A percentile compares a stretch with the other conserved stretches of the same genome.
Conservation (phyloP, 2,329 filamentous ascomycete genomes). For the Proliferodiscus dingleyae region DNA sequence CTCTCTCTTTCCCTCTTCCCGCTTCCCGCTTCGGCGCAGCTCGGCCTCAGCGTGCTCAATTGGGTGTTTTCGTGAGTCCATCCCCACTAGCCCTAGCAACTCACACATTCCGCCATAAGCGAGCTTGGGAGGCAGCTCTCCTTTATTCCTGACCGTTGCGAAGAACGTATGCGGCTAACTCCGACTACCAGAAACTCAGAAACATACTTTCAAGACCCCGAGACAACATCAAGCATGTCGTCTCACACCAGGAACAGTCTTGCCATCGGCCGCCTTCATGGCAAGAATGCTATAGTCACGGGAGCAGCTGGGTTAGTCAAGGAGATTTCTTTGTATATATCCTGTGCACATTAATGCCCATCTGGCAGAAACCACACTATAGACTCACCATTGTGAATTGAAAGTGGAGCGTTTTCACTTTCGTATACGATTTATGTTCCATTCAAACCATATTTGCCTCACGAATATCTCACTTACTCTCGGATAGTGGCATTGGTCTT, state of each 20-base stretch:
- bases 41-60: no score
- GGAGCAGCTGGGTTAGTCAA: conserved; percentile 61
- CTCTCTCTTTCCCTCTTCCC: conserved; percentile 2
- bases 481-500: conserved; percentile 62
- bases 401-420: no score
- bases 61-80: no score
- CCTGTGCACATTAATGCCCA: neutral
- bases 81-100: no score
- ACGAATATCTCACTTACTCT: neutral
- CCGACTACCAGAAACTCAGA: no score
- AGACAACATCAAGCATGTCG: conserved; percentile 13
- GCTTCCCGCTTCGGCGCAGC: no score
- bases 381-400: neutral
- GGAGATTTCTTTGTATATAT: conserved; percentile 7
- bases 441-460: neutral
- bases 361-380: neutral
- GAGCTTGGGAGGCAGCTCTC: conserved; percentile 10
- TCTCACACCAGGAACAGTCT: conserved; percentile 32
- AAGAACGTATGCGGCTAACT: no score
- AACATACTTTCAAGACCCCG: neutral
- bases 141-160: neutral
- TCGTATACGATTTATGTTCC: no score
- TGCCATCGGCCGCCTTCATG: conserved; percentile 32
- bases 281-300: conserved; percentile 51
- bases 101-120: conserved; percentile 14